Percentiles rank a stretch among this genome's conserved stretches.
These are phyloP conservation scores for Nakataea oryzae DNA, from an alignment of 2,329 filamentous ascomycete genomes.

Conservation along the genomic window DNA sequence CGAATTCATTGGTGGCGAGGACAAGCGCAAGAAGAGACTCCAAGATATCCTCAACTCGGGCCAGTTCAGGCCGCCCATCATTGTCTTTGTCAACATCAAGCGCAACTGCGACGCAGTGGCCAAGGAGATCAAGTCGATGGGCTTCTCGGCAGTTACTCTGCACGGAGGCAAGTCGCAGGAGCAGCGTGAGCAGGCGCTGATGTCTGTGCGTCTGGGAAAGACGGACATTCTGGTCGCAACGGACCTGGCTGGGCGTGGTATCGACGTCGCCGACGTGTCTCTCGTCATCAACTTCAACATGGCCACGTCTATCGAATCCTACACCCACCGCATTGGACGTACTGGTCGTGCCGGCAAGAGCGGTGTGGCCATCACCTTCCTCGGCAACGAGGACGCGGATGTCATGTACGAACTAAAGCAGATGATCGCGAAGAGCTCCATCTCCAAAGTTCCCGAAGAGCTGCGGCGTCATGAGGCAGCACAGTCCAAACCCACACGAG, in stretches of 20 bases:
- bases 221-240: slow-evolving; percentile 90
- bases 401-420: slow-evolving; percentile 91
- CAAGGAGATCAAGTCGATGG: slow-evolving; percentile 87
- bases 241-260: slow-evolving; percentile 91
- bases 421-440: slow-evolving; percentile 84
- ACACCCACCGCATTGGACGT: slow-evolving; percentile 93
- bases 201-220: slow-evolving; percentile 67
- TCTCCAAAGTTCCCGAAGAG: slow-evolving; percentile 86
- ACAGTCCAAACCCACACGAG: slow-evolving; percentile 63
- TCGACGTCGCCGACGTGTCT: slow-evolving; percentile 89
- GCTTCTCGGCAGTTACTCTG: slow-evolving; percentile 79
- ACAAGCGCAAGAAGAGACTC: slow-evolving; percentile 94
- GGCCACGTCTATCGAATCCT: slow-evolving; percentile 84
- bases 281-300: slow-evolving; percentile 99
- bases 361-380: slow-evolving; percentile 91
- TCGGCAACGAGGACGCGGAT: slow-evolving; percentile 82
- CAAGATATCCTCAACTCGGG: slow-evolving; percentile 74
- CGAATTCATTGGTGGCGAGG: slow-evolving; percentile 82
- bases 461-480: slow-evolving; percentile 79
- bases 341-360: slow-evolving; percentile 96
- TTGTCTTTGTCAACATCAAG: slow-evolving; percentile 99
- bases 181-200: slow-evolving; percentile 87
- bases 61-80: slow-evolving; percentile 81
- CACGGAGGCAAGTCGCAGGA: slow-evolving; percentile 97
- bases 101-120: slow-evolving; percentile 95